A percentile compares a stretch with the other conserved stretches of the same genome.
These are phyloP conservation scores for Ganoderma sp. DNA, from an alignment of 1,284 basidiomycete genomes.

Conservation along the genomic window DNA sequence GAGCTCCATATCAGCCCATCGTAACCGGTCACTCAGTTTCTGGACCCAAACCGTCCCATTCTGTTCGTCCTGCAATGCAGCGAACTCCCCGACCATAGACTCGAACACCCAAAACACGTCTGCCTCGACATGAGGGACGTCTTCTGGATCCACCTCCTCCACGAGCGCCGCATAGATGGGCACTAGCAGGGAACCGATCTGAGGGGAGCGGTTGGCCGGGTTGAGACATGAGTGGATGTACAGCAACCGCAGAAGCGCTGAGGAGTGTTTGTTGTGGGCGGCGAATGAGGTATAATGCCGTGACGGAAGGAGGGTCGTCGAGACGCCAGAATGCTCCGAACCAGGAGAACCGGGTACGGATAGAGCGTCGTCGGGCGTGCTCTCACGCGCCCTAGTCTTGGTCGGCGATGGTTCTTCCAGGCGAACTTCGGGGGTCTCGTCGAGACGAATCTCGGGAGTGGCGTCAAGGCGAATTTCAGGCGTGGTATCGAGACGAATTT, in stretches of 20 bases:
- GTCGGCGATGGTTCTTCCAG: conserved; percentile 30
- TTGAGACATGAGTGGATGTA: conserved; percentile 76
- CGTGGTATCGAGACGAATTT: conserved; percentile 47
- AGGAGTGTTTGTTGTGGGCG: conserved; percentile 64
- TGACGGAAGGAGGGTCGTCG: conserved; percentile 60
- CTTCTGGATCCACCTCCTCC: conserved; percentile 65
- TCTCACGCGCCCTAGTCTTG: conserved; percentile 29
- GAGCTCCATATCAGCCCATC: conserved; percentile 70
- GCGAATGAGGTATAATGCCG: conserved; percentile 51
- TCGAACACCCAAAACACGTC: conserved; percentile 85
- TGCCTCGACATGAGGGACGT: conserved; percentile 72
- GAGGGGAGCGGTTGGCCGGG: conserved; percentile 70
- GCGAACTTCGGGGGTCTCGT: conserved; percentile 39
- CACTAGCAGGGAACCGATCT: conserved; percentile 69
- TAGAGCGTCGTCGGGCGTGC: conserved; percentile 39
- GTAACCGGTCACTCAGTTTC: conserved; percentile 64
- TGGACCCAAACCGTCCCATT: conserved; percentile 66
- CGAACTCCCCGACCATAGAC: conserved; percentile 71
- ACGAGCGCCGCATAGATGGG: conserved; percentile 68
- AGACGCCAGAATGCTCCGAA: conserved; percentile 39
- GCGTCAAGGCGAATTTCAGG: conserved; percentile 60
- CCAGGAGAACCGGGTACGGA: conserved; percentile 42
- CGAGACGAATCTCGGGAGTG: conserved; percentile 42
- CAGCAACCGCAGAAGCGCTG: conserved; percentile 71
- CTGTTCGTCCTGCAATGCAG: conserved; percentile 72